Evolutionary conservation across 2,329 filamentous ascomycete species (phyloP).

Genomic region (Colletotrichum sp.): DNA sequence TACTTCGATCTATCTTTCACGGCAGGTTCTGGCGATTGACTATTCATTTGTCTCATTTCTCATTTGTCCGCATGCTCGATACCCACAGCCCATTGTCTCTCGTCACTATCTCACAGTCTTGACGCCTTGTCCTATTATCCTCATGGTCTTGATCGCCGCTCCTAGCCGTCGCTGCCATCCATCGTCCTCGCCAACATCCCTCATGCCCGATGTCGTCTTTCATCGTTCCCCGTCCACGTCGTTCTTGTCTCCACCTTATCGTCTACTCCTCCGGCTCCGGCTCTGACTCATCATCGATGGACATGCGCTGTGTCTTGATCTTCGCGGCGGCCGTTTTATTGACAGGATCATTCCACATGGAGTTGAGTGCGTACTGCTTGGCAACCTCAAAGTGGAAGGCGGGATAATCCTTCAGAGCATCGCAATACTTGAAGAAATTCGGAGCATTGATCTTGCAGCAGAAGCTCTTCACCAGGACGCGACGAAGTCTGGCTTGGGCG

Average conservation of each 20-base stretch:
- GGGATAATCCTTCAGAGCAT: not conserved
- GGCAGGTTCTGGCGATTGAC: not conserved
- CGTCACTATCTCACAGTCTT: not conserved
- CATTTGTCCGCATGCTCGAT: not conserved
- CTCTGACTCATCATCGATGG: not conserved
- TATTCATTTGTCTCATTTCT: not conserved
- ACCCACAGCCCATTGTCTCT: accelerated
- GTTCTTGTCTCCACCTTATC: no score
- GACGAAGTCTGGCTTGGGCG: not conserved
- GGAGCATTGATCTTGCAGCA: not conserved
- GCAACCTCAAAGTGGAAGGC: not conserved
- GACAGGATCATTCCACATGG: not conserved
- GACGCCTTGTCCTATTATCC: accelerated
- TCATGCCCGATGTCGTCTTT: no score
- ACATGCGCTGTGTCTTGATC: not conserved
- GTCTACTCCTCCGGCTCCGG: not conserved
- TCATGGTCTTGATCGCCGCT: no score
- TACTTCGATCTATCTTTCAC: not conserved
- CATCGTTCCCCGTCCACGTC: no score
- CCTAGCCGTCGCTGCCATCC: no score
- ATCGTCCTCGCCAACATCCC: no score
- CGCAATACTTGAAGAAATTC: not conserved
- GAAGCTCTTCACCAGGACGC: not conserved
- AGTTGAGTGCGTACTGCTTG: not conserved
- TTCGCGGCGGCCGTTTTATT: accelerated